These are phyloP conservation scores for Salix purpurea DNA, from an alignment of 345 rosid genomes.

Conservation along the genomic window DNA sequence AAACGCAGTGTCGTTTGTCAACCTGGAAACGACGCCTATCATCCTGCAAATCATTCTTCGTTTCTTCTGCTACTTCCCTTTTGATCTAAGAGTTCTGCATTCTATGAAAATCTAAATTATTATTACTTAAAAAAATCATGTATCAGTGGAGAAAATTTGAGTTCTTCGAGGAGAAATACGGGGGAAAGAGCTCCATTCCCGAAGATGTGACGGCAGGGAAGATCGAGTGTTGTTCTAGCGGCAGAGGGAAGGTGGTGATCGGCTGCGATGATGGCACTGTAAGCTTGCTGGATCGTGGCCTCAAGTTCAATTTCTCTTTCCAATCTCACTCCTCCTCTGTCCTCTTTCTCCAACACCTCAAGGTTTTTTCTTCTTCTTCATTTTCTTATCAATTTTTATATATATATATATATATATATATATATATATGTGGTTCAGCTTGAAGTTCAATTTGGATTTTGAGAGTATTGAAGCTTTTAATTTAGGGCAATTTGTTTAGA, in stretches of 20 bases:
- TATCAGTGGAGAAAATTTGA: slow-evolving; percentile 98
- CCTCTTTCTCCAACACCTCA: slow-evolving; percentile 89
- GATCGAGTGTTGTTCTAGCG: slow-evolving; percentile 84
- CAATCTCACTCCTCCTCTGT: slow-evolving; percentile 81
- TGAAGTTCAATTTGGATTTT: no score
- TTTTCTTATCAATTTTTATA: not conserved
- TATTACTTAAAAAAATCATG: slow-evolving; percentile 26
- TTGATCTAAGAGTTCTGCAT: no score
- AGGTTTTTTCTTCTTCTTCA: slow-evolving; percentile 34
- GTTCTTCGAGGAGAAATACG: slow-evolving; percentile 95
- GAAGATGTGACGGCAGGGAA: slow-evolving; percentile 65
- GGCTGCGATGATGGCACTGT: slow-evolving; percentile 87
- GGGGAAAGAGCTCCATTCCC: slow-evolving; percentile 68
- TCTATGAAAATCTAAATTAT: no score
- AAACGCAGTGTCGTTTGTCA: no score
- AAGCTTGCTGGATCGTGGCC: slow-evolving; percentile 87
- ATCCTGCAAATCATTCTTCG: not conserved
- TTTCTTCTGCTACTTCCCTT: no score
- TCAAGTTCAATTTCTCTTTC: slow-evolving; percentile 82
- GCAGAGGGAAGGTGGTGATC: slow-evolving; percentile 87
- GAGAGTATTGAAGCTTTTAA: no score
- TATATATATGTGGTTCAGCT: no score
- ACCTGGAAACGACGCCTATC: no score
- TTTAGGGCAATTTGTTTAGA: no score
- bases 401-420: no score